Evolutionary conservation across 345 rosid species (phyloP).

Genomic region (Pugionium cornutum): DNA sequence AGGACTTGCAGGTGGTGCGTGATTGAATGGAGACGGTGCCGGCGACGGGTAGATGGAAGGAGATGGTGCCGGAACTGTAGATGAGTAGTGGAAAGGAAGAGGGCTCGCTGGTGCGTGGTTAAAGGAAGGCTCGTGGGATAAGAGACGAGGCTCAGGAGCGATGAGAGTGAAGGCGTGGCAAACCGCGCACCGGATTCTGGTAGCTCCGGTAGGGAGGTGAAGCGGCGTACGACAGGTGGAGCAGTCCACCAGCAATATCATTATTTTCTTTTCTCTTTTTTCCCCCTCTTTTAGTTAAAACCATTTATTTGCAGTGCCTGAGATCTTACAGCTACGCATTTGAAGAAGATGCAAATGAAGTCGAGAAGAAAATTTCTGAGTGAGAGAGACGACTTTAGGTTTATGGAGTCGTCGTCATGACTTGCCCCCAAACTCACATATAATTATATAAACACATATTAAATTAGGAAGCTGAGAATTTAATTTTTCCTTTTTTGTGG

Average conservation of each 20-base stretch:
- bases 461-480: neutral
- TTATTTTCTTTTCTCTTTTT: neutral
- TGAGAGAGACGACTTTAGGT: slow-evolving; percentile 7
- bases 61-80: slow-evolving; percentile 31
- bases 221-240: slow-evolving; percentile 67
- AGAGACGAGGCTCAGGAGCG: slow-evolving; percentile 46
- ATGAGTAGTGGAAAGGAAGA: slow-evolving; percentile 26
- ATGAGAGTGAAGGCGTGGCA: slow-evolving; percentile 68
- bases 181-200: slow-evolving; percentile 70
- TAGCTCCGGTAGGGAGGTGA: slow-evolving; percentile 67
- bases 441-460: neutral
- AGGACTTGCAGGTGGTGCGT: slow-evolving; percentile 31
- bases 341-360: neutral
- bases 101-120: slow-evolving; percentile 29
- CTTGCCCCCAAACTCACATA: slow-evolving; percentile 12
- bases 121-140: neutral
- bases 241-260: slow-evolving; percentile 66
- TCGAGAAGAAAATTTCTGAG: neutral
- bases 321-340: too few species aligned
- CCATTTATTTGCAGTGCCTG: too few species aligned
- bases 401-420: slow-evolving; percentile 3
- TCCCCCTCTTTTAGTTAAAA: neutral
- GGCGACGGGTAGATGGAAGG: slow-evolving; percentile 44
- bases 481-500: too few species aligned
- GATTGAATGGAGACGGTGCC: slow-evolving; percentile 45